phyloP scores from a whole-genome alignment of 1,284 basidiomycete species.

The Apiotrichum mycotoxinovorans region DNA sequence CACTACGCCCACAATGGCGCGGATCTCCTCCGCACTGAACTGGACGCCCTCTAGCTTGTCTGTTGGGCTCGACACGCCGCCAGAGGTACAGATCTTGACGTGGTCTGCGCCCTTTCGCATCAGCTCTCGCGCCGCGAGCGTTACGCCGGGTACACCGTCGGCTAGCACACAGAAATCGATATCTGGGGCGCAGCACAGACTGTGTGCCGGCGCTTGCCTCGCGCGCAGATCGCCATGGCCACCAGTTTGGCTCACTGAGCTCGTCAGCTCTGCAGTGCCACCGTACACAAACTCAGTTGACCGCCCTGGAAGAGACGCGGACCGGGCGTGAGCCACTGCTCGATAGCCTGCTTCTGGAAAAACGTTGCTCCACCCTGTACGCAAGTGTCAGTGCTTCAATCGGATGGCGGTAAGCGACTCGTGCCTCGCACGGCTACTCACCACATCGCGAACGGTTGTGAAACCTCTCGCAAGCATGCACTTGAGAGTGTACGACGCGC shows the following conservation, averaged over 20 bases:
- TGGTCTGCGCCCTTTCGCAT: conserved; percentile 22
- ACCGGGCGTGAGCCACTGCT: conserved; percentile 23
- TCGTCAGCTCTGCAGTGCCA: not conserved
- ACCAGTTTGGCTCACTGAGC: conserved; percentile 14
- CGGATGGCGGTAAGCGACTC: no score
- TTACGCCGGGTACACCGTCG: conserved; percentile 13
- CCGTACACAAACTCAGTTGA: not conserved
- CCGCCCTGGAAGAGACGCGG: conserved; percentile 23
- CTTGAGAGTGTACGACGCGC: conserved; percentile 43
- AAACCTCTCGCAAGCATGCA: conserved; percentile 55
- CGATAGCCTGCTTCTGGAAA: conserved; percentile 19
- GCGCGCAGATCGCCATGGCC: conserved; percentile 18
- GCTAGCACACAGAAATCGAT: not conserved
- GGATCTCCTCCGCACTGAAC: conserved; percentile 54
- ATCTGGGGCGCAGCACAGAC: conserved; percentile 1
- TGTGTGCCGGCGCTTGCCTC: not conserved
- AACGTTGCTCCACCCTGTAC: conserved; percentile 19
- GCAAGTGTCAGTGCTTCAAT: not conserved
- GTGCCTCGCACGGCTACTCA: not conserved
- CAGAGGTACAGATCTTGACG: conserved; percentile 18
- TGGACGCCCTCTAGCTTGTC: conserved; percentile 55
- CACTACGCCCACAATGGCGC: conserved; percentile 53
- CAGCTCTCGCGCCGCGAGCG: conserved; percentile 3
- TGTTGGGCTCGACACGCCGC: conserved; percentile 16
- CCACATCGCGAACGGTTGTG: conserved; percentile 54